These are phyloP conservation scores for Oidiodendron maius DNA, from an alignment of 495 filamentous ascomycete genomes.

Conservation along the genomic window DNA sequence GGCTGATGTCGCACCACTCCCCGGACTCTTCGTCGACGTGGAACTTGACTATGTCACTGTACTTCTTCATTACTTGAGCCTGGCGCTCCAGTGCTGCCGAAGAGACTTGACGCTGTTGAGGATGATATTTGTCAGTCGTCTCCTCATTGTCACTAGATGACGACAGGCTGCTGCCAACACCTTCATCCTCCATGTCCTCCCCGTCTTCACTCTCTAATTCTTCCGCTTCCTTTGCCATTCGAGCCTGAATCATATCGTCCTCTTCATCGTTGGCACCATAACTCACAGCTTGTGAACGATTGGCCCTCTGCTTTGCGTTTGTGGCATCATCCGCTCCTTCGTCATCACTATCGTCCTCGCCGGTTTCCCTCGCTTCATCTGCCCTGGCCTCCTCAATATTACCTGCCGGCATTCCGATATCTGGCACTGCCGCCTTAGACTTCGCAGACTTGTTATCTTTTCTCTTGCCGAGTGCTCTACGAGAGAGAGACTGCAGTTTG, in stretches of 20 bases:
- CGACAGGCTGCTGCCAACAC: slow-evolving; percentile 44
- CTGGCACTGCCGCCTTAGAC: slow-evolving; percentile 60
- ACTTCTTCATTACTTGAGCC: slow-evolving; percentile 59
- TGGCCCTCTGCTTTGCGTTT: slow-evolving; percentile 63
- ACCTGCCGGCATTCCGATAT: slow-evolving; percentile 75
- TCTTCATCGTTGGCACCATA: slow-evolving; percentile 92
- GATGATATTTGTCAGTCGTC: slow-evolving; percentile 9
- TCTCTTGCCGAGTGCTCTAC: slow-evolving; percentile 75
- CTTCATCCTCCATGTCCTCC: slow-evolving; percentile 51
- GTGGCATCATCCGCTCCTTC: slow-evolving; percentile 86
- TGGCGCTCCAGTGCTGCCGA: slow-evolving; percentile 46
- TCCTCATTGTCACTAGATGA: slow-evolving; percentile 38
- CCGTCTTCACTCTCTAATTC: slow-evolving; percentile 37
- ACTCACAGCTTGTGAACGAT: slow-evolving; percentile 71
- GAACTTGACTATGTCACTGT: slow-evolving; percentile 63
- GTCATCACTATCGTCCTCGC: slow-evolving; percentile 64
- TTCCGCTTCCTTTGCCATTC: slow-evolving; percentile 47
- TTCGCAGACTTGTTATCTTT: slow-evolving; percentile 47
- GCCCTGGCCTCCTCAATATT: slow-evolving; percentile 45
- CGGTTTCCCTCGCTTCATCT: slow-evolving; percentile 38
- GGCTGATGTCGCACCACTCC: slow-evolving; percentile 68
- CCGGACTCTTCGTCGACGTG: slow-evolving; percentile 71
- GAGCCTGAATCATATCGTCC: slow-evolving; percentile 65
- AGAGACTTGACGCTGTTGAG: slow-evolving; percentile 17
- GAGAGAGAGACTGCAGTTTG: slow-evolving; percentile 57